Evolutionary conservation across 768 basidiomycete genomes (phyloP).

Genomic region (Hypholoma fasciculare): DNA sequence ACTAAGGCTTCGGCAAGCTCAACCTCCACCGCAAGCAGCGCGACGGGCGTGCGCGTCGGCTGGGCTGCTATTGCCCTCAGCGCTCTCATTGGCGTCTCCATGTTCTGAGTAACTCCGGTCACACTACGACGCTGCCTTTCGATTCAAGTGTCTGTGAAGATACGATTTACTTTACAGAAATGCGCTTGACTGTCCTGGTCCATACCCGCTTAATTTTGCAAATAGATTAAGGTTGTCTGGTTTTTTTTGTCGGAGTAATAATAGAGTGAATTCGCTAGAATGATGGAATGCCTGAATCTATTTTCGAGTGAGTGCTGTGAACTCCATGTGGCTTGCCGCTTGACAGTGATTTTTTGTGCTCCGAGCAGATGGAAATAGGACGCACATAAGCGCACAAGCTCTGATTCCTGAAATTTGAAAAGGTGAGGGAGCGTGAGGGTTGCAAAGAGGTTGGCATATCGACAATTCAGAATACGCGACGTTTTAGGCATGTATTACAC

Average conservation of each 20-base stretch:
- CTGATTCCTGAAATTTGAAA: background rate
- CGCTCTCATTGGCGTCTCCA: conserved; percentile 34
- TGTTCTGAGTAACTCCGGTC: conserved; percentile 29
- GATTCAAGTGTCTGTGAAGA: background rate
- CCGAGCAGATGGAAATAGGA: background rate
- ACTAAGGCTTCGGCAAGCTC: conserved; percentile 4
- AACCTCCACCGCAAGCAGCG: conserved; percentile 18
- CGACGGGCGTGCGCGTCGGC: conserved; percentile 27
- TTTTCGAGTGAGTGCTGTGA: background rate
- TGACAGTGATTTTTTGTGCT: background rate
- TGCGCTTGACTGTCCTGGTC: background rate
- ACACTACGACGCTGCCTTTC: too few species aligned
- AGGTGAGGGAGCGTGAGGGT: too few species aligned
- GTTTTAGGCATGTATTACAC: too few species aligned
- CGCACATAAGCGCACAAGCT: background rate
- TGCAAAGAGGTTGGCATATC: background rate
- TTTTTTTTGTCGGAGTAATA: background rate
- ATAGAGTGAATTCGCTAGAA: background rate
- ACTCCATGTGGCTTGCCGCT: background rate
- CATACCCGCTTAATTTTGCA: background rate
- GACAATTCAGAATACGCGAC: too few species aligned
- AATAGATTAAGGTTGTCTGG: background rate
- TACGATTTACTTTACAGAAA: conserved; percentile 7
- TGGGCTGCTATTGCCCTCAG: conserved; percentile 34
- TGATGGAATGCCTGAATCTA: background rate